These are phyloP conservation scores for Margaritispora aquatica DNA, from an alignment of 495 filamentous ascomycete genomes.

Conservation along the genomic window DNA sequence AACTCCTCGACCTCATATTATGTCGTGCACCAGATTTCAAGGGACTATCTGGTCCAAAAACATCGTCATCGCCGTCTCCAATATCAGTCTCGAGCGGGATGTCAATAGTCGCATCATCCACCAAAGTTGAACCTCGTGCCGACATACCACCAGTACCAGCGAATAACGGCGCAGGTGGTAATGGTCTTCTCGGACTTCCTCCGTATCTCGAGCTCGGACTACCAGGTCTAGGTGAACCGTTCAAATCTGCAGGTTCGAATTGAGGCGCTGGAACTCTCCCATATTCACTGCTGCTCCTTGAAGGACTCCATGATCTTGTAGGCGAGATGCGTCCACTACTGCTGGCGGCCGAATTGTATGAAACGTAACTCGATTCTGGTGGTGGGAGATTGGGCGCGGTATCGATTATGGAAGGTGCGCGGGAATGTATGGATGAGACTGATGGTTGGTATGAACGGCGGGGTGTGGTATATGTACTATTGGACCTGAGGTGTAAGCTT, in stretches of 20 bases:
- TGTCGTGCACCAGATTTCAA: slow-evolving; percentile 29
- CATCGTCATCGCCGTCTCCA: slow-evolving; percentile 64
- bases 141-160: slow-evolving; percentile 37
- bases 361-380: slow-evolving; percentile 37
- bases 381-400: slow-evolving; percentile 42
- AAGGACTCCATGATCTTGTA: slow-evolving; percentile 67
- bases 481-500: slow-evolving; percentile 31
- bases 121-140: slow-evolving; percentile 29
- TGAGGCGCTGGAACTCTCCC: slow-evolving; percentile 53
- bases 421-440: slow-evolving; percentile 36
- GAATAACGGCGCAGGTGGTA: slow-evolving; percentile 91
- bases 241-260: slow-evolving; percentile 83
- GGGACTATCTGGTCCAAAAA: slow-evolving; percentile 62
- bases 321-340: slow-evolving; percentile 39
- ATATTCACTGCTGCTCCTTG: slow-evolving; percentile 56
- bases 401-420: slow-evolving; percentile 32
- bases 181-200: slow-evolving; percentile 74
- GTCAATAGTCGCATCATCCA: slow-evolving; percentile 47
- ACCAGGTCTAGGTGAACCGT: slow-evolving; percentile 84
- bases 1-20: slow-evolving; percentile 45
- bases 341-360: slow-evolving; percentile 10
- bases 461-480: slow-evolving; percentile 22
- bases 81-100: slow-evolving; percentile 53
- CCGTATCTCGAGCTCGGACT: slow-evolving; percentile 84
- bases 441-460: slow-evolving; percentile 43